These are phyloP conservation scores for Neurospora sp. DNA, from an alignment of 2,329 filamentous ascomycete genomes.

Conservation along the genomic window DNA sequence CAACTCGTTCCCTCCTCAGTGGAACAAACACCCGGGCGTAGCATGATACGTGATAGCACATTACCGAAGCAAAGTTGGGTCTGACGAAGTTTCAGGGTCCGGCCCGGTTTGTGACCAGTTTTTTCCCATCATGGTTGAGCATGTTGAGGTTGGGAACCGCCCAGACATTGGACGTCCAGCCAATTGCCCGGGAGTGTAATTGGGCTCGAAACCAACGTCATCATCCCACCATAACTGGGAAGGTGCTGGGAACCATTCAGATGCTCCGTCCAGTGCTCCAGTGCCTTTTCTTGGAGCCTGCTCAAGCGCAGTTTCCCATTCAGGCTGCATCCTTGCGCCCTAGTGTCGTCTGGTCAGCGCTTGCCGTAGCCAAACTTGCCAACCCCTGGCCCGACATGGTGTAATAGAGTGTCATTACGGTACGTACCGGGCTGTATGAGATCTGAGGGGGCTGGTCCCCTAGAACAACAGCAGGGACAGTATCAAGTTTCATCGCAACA, in stretches of 20 bases:
- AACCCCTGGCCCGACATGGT: background rate
- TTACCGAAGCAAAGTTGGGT: conserved; percentile 3
- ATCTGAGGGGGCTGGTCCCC: background rate
- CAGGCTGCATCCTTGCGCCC: background rate
- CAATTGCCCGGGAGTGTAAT: conserved; percentile 16
- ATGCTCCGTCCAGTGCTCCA: background rate
- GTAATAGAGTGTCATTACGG: background rate
- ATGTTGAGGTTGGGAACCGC: background rate
- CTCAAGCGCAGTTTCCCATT: background rate
- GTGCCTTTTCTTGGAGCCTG: background rate
- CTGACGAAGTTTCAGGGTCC: conserved; percentile 16
- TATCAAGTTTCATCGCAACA: background rate
- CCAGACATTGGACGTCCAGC: conserved; percentile 3
- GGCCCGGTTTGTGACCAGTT: conserved; percentile 6
- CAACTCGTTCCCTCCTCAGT: background rate
- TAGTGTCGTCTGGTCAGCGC: background rate
- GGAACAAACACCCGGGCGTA: background rate
- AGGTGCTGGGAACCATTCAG: background rate
- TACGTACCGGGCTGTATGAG: background rate
- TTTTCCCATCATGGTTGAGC: background rate
- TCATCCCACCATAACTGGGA: conserved; percentile 14
- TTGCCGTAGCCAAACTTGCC: background rate
- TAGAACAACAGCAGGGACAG: background rate
- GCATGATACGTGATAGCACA: background rate
- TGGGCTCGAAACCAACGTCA: conserved; percentile 20